Conservation (phyloP, 164 flowering plant genomes). For the Vitis labrusca region DNA sequence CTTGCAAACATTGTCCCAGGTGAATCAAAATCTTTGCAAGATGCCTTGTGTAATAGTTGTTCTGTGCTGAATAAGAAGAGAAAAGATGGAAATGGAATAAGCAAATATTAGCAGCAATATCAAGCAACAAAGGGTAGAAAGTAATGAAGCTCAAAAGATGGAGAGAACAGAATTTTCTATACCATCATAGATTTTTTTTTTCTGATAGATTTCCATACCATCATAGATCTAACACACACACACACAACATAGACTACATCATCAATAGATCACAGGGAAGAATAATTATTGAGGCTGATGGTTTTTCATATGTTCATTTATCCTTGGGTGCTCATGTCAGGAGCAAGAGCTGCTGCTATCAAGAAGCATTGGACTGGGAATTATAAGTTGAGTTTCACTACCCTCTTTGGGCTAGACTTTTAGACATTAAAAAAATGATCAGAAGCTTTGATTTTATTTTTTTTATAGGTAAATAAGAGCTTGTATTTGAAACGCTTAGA, state of each 20-base stretch:
- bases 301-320: background rate
- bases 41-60: slow-evolving; percentile 78
- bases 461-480: too few relatives aligned
- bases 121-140: background rate
- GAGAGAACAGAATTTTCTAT: background rate
- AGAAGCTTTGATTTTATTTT: background rate
- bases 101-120: background rate
- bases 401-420: background rate
- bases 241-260: background rate
- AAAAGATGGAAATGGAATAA: background rate
- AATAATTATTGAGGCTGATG: background rate
- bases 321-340: too few relatives aligned
- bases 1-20: slow-evolving; percentile 80
- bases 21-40: slow-evolving; percentile 88
- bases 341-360: background rate
- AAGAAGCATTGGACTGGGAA: background rate
- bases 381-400: too few relatives aligned
- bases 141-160: background rate
- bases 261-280: background rate
- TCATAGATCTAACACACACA: background rate
- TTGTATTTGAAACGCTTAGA: too few relatives aligned
- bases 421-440: background rate
- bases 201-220: background rate
- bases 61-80: slow-evolving; percentile 50
- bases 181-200: background rate